phyloP scores from a whole-genome alignment of 2,329 filamentous ascomycete species.

The Penicillium freii region DNA sequence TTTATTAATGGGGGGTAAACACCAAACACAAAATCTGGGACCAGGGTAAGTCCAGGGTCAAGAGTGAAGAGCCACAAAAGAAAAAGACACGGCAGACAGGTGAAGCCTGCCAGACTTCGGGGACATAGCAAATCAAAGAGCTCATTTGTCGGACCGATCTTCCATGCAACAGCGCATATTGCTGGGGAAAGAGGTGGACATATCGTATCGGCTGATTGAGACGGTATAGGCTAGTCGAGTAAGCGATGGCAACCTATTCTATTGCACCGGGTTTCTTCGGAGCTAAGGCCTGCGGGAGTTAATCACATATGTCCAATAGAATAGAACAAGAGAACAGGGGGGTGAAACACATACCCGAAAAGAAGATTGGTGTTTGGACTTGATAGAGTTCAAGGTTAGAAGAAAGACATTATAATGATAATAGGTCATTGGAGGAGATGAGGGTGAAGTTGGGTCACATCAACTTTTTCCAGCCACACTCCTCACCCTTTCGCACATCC shows the following conservation, averaged over 20 bases:
- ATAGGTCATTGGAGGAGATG: background rate
- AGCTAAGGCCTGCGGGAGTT: conserved; percentile 14
- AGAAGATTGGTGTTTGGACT: conserved; percentile 4
- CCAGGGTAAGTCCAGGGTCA: background rate
- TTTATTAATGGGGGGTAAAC: background rate
- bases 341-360: conserved; percentile 9
- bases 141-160: conserved; percentile 12
- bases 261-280: conserved; percentile 12
- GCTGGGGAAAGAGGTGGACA: background rate
- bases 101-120: conserved; percentile 16
- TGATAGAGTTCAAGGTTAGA: conserved; percentile 3
- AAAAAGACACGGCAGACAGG: conserved; percentile 3
- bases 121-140: conserved; percentile 7
- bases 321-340: conserved; percentile 5
- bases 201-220: conserved; percentile 11
- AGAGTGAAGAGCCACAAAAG: background rate
- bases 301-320: conserved; percentile 14
- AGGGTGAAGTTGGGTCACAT: background rate
- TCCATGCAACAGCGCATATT: conserved; percentile 11
- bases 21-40: background rate
- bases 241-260: conserved; percentile 7
- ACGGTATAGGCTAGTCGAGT: conserved; percentile 11
- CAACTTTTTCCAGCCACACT: background rate
- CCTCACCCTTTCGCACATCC: too few species aligned
- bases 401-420: background rate